Conservation (phyloP, 805 yeast genomes). For the Tetrapisispora taiwanensis region DNA sequence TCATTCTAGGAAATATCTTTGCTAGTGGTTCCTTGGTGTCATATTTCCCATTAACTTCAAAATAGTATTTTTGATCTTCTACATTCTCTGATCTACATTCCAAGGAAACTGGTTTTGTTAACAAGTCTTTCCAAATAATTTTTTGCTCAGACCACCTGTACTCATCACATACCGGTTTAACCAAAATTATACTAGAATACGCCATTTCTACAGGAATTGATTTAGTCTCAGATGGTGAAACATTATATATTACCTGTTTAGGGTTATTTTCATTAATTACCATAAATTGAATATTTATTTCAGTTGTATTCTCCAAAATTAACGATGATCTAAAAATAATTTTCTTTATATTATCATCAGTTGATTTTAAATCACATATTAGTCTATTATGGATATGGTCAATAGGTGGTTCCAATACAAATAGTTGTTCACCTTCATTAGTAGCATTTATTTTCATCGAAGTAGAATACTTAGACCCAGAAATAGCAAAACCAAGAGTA, state of each 20-base stretch:
- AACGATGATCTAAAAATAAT: constrained; percentile 73
- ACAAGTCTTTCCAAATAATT: constrained; percentile 56
- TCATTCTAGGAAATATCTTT: constrained; percentile 75
- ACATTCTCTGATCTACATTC: constrained; percentile 45
- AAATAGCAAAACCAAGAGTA: constrained; percentile 50
- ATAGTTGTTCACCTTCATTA: constrained; percentile 74
- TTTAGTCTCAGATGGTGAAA: constrained; percentile 47
- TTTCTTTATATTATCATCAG: constrained; percentile 68
- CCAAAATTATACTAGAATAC: constrained; percentile 43
- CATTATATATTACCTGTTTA: constrained; percentile 26
- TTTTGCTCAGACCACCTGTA: constrained; percentile 61
- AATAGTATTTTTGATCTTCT: constrained; percentile 41
- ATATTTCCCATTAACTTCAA: constrained; percentile 61
- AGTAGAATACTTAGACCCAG: constrained; percentile 45
- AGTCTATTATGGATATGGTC: constrained; percentile 62
- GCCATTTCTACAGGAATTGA: constrained; percentile 70
- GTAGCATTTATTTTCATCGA: constrained; percentile 54
- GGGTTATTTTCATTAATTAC: constrained; percentile 26
- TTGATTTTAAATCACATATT: constrained; percentile 57
- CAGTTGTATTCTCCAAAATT: constrained; percentile 55
- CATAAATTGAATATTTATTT: constrained; percentile 42
- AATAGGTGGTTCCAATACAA: constrained; percentile 52
- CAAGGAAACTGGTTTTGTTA: constrained; percentile 41
- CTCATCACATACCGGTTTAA: constrained; percentile 51
- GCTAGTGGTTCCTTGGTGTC: constrained; percentile 62